Base-by-base conservation (phyloP, 345 rosid genomes). In the Clausena lansium region DNA sequence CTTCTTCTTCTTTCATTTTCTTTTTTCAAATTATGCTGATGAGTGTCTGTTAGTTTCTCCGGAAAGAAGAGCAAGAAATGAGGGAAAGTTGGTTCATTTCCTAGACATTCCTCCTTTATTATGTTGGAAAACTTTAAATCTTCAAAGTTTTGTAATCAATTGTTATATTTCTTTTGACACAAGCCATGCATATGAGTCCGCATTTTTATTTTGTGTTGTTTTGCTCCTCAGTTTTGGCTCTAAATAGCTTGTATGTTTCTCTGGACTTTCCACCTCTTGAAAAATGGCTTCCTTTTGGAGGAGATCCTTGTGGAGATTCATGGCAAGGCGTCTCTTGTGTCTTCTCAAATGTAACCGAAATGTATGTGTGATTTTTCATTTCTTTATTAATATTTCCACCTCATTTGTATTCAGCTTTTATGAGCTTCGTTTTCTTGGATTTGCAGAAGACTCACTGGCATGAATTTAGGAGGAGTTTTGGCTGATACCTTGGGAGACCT, bases 321-420 rank as follows among this genome's bases (percentile, higher is more conserved):
- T 96, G 99, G 99, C 84, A 90, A 83, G 99, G 99, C 22, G 97
- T 94, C 41, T 76, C 81, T 50, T 96, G 99, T 81, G 97, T 90
- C 36, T 86, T 88, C 81, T 82, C 86, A 41, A 92, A 94, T 88
- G 87, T 96, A 60, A 92, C 99, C 0, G 88, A 86, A 76, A 67
- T 96, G 99, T 96, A 88, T 70, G 87, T 81, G 76, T 47, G 47
- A 77, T 69, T 41, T 77, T 70, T 62, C 77, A 67, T 70, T 17
- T 70, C 70, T 78, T 57, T 13, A 14, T 74, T 14, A 57, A 24
- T 20, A 50, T 22, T 54, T 59, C 7, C 70, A 58, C 8, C 9
- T 60, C 36, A 59, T 67, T 62, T 45, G 50, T 17, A 41, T 52
- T 76, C 19, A 54, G 64, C 19, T 73, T 68, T 81, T 8, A n/a